These are phyloP conservation scores for Xylaria multiplex DNA, from an alignment of 2,329 filamentous ascomycete species.

Conservation along the genomic window DNA sequence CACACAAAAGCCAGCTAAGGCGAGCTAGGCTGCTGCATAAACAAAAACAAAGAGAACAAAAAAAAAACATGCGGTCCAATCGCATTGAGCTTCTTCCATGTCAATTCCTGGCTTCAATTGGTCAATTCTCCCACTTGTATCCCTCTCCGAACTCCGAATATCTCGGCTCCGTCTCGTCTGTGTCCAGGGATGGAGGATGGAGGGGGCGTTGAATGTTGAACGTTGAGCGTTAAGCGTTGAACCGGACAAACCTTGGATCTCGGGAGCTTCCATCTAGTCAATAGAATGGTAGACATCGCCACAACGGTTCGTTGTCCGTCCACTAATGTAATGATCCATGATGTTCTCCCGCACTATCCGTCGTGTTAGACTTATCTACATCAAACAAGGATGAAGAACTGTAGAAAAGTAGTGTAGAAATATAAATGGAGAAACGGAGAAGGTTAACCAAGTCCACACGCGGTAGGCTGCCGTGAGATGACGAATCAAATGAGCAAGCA, in stretches of 20 bases:
- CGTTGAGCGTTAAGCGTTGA: no score
- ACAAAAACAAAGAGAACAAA: slow-evolving; percentile 16
- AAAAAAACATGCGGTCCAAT: slow-evolving; percentile 22
- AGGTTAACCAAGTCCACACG: background rate
- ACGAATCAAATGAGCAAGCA: slow-evolving; percentile 24
- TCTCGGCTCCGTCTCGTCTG: slow-evolving; percentile 21
- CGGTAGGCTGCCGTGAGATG: slow-evolving; percentile 34
- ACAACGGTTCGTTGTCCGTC: background rate
- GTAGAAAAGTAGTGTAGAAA: background rate
- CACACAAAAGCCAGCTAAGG: slow-evolving; percentile 24
- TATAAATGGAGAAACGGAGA: background rate
- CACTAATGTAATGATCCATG: background rate
- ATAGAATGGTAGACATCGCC: background rate
- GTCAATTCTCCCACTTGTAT: slow-evolving; percentile 39
- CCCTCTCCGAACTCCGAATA: slow-evolving; percentile 26
- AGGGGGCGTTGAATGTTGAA: no score
- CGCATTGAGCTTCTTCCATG: slow-evolving; percentile 21
- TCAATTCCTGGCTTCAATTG: slow-evolving; percentile 43
- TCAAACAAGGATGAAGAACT: background rate
- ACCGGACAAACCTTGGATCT: background rate
- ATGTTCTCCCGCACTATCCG: slow-evolving; percentile 30
- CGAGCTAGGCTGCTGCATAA: slow-evolving; percentile 28
- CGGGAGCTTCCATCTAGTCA: background rate
- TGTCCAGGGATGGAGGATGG: no score
- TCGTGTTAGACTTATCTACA: background rate